A percentile compares a stretch with the other conserved stretches of the same genome.
Conservation (phyloP, 768 basidiomycete species). For the Hericium alpestre region DNA sequence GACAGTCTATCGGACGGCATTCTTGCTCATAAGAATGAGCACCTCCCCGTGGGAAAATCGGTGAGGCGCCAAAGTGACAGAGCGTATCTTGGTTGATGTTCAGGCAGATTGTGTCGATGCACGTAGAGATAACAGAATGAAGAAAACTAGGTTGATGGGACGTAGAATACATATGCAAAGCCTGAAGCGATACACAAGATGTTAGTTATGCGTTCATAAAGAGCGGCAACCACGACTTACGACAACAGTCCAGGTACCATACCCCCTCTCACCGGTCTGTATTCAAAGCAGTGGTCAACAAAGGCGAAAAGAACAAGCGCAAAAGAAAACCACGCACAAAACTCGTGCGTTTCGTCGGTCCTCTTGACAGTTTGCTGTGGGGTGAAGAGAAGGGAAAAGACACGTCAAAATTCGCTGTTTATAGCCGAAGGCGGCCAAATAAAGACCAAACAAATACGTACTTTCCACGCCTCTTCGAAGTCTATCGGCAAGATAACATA, state of each 20-base stretch:
- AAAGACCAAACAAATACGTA: constrained; percentile 49
- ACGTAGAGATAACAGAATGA: background rate
- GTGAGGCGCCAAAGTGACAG: constrained; percentile 83
- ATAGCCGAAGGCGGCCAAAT: constrained; percentile 26
- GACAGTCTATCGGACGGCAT: constrained; percentile 14
- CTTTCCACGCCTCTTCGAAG: constrained; percentile 99
- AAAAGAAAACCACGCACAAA: constrained; percentile 46
- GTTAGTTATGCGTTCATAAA: constrained; percentile 13
- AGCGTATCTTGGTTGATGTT: constrained; percentile 26
- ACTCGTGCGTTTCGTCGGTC: constrained; percentile 92
- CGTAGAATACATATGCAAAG: constrained; percentile 27
- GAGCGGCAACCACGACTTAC: constrained; percentile 12
- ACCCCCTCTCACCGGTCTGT: constrained; percentile 12
- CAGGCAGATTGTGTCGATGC: background rate
- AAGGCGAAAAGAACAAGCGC: background rate
- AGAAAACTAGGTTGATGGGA: constrained; percentile 20
- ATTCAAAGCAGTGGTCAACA: background rate
- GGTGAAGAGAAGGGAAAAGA: background rate
- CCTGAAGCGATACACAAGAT: constrained; percentile 1
- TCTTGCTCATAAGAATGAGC: constrained; percentile 85
- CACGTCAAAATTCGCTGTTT: constrained; percentile 17
- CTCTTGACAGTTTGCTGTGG: constrained; percentile 91
- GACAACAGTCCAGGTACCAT: constrained; percentile 25
- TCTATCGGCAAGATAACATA: constrained; percentile 94
- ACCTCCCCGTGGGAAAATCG: constrained; percentile 48